Evolutionary conservation across 768 basidiomycete species (phyloP).

Genomic region (Boletus eberwhitei): DNA sequence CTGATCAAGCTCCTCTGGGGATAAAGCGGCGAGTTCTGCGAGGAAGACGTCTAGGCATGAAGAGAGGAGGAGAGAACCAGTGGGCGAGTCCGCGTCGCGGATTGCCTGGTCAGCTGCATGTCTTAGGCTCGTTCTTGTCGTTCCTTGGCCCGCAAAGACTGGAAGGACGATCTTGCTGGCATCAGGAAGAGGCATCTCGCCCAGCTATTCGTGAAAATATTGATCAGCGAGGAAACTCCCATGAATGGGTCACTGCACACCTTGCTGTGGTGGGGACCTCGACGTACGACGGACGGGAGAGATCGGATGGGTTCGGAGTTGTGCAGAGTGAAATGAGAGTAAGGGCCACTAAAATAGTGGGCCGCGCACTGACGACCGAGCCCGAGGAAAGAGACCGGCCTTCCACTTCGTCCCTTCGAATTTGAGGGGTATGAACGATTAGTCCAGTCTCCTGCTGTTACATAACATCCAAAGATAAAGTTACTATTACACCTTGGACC

Average conservation of each 20-base stretch:
- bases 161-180: conserved; percentile 34
- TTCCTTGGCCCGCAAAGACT: conserved; percentile 58
- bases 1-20: conserved; percentile 33
- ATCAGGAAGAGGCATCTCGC: conserved; percentile 8
- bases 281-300: background rate
- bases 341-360: conserved; percentile 15
- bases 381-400: conserved; percentile 17
- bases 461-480: conserved; percentile 26
- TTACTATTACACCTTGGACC: conserved; percentile 20
- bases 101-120: conserved; percentile 38
- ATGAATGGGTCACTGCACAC: background rate
- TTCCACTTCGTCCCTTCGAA: conserved; percentile 23
- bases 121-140: conserved; percentile 31
- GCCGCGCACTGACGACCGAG: background rate
- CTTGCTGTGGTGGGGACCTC: background rate
- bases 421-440: conserved; percentile 12
- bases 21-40: conserved; percentile 45
- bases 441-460: conserved; percentile 15
- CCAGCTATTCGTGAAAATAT: background rate
- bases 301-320: conserved; percentile 1
- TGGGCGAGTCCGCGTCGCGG: conserved; percentile 39
- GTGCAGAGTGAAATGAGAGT: background rate
- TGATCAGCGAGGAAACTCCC: background rate
- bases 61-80: conserved; percentile 43
- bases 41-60: conserved; percentile 51